These are phyloP conservation scores for Penicillium desertorum DNA, from an alignment of 495 filamentous ascomycete species.

Conservation along the genomic window DNA sequence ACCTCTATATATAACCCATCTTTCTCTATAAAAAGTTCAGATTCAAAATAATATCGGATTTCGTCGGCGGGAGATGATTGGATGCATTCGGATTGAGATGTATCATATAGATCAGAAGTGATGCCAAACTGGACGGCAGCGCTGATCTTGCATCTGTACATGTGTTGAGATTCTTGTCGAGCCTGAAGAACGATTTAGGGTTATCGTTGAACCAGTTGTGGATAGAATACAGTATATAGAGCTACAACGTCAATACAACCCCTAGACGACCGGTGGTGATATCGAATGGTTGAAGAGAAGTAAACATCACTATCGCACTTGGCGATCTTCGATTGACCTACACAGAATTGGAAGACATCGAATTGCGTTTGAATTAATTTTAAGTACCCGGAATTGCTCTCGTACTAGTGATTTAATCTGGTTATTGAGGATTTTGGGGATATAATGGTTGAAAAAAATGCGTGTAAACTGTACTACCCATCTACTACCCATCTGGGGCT, in stretches of 20 bases:
- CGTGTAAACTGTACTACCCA: neutral
- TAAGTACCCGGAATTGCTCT: neutral
- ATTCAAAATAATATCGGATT: neutral
- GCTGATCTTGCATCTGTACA: neutral
- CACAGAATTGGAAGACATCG: neutral
- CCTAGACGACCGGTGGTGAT: neutral
- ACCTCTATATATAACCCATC: neutral
- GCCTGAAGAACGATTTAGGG: neutral
- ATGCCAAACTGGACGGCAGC: neutral
- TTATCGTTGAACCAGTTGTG: neutral
- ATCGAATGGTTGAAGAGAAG: neutral
- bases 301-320: neutral
- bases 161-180: neutral
- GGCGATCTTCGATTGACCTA: neutral
- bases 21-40: neutral
- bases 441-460: neutral
- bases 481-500: too few species aligned
- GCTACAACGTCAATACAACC: neutral
- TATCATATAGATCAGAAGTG: neutral
- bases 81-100: neutral
- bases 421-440: neutral
- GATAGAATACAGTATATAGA: neutral
- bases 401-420: neutral
- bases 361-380: neutral
- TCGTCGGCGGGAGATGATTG: neutral